phyloP scores from a whole-genome alignment of 495 filamentous ascomycete species.

The Annulohypoxylon nitens region DNA sequence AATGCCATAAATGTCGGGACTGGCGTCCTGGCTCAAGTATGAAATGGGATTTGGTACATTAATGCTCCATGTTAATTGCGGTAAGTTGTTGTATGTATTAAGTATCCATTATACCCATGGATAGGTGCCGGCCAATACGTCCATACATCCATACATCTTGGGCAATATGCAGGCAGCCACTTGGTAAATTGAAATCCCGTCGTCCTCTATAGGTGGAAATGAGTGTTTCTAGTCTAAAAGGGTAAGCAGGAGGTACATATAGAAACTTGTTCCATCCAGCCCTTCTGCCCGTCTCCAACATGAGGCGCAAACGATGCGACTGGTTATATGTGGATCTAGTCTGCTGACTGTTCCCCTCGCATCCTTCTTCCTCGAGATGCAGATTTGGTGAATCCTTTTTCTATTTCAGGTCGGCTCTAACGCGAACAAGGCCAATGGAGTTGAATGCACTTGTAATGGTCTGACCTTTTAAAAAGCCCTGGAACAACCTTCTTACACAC shows the following conservation, averaged over 20 bases:
- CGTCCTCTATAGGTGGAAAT: constrained; percentile 8
- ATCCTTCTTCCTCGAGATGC: constrained; percentile 42
- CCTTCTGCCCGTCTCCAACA: background rate
- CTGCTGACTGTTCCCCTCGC: constrained; percentile 20
- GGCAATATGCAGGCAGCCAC: constrained; percentile 22
- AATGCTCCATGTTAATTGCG: background rate
- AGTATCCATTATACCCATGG: too few species aligned
- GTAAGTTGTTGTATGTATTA: background rate
- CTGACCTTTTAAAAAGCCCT: constrained; percentile 23
- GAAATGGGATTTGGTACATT: constrained; percentile 7
- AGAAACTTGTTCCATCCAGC: background rate
- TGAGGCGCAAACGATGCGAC: constrained; percentile 23
- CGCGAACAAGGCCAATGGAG: constrained; percentile 18
- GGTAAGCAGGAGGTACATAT: background rate
- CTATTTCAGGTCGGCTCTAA: constrained; percentile 25
- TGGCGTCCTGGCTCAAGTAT: background rate
- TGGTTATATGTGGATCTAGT: constrained; percentile 18
- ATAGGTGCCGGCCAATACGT: too few species aligned
- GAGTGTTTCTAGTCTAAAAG: background rate
- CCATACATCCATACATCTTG: background rate
- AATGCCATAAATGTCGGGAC: background rate
- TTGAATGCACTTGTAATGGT: constrained; percentile 17
- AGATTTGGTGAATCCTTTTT: constrained; percentile 34
- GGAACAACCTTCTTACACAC: constrained; percentile 29
- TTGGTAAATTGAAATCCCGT: constrained; percentile 15